phyloP scores from a whole-genome alignment of 352 stramenopile species.

The Phytophthora litchii region DNA sequence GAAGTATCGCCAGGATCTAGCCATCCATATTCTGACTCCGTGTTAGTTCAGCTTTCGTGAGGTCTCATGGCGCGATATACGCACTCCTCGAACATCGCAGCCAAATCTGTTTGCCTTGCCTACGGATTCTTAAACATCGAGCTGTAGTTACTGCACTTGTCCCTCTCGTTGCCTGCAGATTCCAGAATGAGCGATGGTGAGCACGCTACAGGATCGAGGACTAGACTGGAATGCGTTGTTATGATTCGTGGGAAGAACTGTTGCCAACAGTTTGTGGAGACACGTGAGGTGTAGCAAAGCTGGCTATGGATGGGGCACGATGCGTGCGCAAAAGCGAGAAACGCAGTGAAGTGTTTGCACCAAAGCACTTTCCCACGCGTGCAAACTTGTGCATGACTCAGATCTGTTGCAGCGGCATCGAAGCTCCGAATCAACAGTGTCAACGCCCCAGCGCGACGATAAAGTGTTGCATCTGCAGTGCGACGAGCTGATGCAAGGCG shows the following conservation, averaged over 20 bases:
- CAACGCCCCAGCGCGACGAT: neutral
- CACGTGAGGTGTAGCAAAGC: neutral
- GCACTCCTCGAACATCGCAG: too few relatives aligned
- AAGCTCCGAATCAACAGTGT: neutral
- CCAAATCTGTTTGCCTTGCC: too few relatives aligned
- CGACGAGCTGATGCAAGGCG: too few relatives aligned
- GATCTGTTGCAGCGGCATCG: neutral
- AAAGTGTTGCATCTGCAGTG: too few relatives aligned
- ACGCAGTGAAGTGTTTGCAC: neutral
- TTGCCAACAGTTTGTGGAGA: too few relatives aligned
- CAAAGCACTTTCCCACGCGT: too few relatives aligned
- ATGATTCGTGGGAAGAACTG: constrained; percentile 20
- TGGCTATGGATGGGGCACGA: constrained; percentile 11
- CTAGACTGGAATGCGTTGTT: constrained; percentile 22
- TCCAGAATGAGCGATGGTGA: constrained; percentile 3
- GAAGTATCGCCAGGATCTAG: too few relatives aligned
- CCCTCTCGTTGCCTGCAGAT: constrained; percentile 4
- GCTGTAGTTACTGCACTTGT: neutral
- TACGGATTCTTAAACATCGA: too few relatives aligned
- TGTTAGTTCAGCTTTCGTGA: too few relatives aligned
- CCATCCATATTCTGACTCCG: too few relatives aligned
- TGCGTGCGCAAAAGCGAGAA: constrained; percentile 4
- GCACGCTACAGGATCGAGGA: constrained; percentile 6
- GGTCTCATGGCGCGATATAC: too few relatives aligned
- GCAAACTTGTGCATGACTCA: constrained; percentile 1